phyloP scores from a whole-genome alignment of 345 rosid genomes.

The Moringa oleifera region DNA sequence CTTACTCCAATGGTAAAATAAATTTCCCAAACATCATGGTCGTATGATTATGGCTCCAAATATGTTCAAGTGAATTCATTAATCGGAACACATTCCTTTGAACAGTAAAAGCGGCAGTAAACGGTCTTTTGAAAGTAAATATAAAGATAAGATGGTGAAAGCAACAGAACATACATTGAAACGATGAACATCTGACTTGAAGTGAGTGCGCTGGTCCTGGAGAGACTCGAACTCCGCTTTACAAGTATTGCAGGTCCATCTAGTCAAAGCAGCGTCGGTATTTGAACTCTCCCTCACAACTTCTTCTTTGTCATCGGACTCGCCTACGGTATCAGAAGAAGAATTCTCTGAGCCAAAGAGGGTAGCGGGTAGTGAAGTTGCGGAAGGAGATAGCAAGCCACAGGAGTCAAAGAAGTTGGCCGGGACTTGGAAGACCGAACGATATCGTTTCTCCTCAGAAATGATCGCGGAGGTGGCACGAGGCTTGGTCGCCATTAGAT shows the following conservation, averaged over 20 bases:
- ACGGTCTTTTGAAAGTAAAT: no score
- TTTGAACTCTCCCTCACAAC: slow-evolving; percentile 19
- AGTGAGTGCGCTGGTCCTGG: slow-evolving; percentile 81
- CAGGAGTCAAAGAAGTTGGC: slow-evolving; percentile 57
- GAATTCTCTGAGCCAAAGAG: slow-evolving; percentile 20
- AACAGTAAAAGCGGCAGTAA: no score
- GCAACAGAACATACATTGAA: slow-evolving; percentile 47
- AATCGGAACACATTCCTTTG: no score
- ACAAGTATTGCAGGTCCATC: slow-evolving; percentile 95
- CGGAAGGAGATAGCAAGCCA: slow-evolving; percentile 44
- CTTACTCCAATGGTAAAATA: no score
- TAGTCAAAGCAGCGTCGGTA: slow-evolving; percentile 28
- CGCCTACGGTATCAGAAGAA: slow-evolving; percentile 21
- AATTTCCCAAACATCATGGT: not conserved
- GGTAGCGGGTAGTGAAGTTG: slow-evolving; percentile 19
- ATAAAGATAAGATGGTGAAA: not conserved
- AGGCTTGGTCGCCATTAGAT: slow-evolving; percentile 28
- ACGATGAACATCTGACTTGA: slow-evolving; percentile 89
- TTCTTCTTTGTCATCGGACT: slow-evolving; percentile 28
- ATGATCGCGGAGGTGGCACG: slow-evolving; percentile 6
- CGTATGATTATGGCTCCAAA: not conserved
- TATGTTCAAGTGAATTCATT: not conserved
- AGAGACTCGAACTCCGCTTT: slow-evolving; percentile 76
- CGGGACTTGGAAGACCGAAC: slow-evolving; percentile 61
- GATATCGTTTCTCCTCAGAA: slow-evolving; percentile 30